A percentile compares a stretch with the other conserved stretches of the same genome.
Evolutionary conservation across 345 rosid species (phyloP).

Genomic region (Rhodamnia argentea): DNA sequence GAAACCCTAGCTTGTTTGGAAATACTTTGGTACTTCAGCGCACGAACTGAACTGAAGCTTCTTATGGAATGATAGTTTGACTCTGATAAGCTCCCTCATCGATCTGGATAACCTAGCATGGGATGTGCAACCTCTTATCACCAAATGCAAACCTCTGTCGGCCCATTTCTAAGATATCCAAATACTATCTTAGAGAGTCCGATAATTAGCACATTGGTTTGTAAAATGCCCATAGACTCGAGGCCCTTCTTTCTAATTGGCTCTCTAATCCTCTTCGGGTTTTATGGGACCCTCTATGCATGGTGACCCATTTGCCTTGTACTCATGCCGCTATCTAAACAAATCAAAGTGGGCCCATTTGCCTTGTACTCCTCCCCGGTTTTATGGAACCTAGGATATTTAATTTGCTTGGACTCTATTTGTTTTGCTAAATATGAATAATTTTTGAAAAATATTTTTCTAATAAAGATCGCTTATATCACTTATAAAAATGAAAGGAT

Average conservation of each 20-base stretch:
- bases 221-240: background rate
- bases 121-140: background rate
- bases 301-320: background rate
- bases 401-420: background rate
- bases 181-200: background rate
- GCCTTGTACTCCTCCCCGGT: too few relatives aligned
- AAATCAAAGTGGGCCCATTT: background rate
- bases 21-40: background rate
- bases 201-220: background rate
- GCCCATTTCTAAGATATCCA: background rate
- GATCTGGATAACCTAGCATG: background rate
- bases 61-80: background rate
- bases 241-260: background rate
- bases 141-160: background rate
- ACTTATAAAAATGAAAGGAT: background rate
- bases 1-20: background rate
- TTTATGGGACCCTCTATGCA: background rate
- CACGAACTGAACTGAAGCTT: background rate
- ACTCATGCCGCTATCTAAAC: background rate
- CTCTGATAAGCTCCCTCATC: background rate
- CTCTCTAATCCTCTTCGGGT: background rate
- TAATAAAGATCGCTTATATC: background rate
- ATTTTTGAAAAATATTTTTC: background rate
- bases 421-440: accelerated
- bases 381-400: background rate